Evolutionary conservation across 306 rosid genomes (phyloP), one percentile per base, ranked within the genome.

Genomic region (Crotalaria pallida): DNA sequence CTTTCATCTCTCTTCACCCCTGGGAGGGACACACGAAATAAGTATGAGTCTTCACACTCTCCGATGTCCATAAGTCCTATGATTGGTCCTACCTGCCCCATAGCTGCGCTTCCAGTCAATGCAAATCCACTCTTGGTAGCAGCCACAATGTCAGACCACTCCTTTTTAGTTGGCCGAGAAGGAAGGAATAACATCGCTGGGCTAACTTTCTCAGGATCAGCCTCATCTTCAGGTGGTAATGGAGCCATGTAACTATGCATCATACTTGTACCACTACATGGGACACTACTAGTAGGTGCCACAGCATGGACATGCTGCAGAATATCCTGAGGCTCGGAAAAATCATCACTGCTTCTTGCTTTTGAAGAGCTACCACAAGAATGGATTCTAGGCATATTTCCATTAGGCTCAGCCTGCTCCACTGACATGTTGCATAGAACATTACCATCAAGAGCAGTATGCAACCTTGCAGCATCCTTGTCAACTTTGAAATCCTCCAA

Each of bases 1-100:
- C 98, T 86, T 71, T 93, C 96, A 60, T 89, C 96, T 84, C 96
- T 81, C 45, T 82, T 88, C 51, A 87, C 96, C 21, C 93, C 96
- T 0, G 96, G 96, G 49, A 90, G 88, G 76, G 96, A 85, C 47
- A 88, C 82, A 1, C 96, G 96, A 65, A 88, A 93, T 29, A 93
- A 67, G 70, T 83, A 93, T 0, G 88, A 75, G 59, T 90, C 92
- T 49, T 88, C 87, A 44, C 81, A 81, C 82, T 93, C 96, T 7
- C 92, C 96, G 49, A 92, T 86, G 72, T 92, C 98, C 71, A 86
- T 51, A 57, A 78, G 82, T 69, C 96, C 96, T 3, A 92, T 62
- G 21, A 67, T 76, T 6, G 91, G 91, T 22, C 98, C 98, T 33
- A 82, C 80, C 71, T 71, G 79, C 41, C 88, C 96, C 73, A 48